Conservation (phyloP, 169 alveolate species). For the Eimeria sp. region DNA sequence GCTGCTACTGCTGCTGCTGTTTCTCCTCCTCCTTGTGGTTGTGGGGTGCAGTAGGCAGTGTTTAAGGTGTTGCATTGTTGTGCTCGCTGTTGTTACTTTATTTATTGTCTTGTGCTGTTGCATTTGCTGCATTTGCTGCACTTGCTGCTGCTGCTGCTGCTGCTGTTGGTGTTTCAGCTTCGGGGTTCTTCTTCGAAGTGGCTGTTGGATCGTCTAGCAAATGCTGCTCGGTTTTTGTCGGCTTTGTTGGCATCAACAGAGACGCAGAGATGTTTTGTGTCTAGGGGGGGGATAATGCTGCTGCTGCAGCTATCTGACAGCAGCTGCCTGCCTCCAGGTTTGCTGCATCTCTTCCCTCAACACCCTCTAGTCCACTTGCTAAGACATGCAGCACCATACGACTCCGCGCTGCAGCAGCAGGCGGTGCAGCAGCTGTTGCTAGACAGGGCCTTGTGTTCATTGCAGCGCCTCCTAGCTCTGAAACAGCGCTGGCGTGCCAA, state of each 20-base stretch:
- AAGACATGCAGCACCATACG: slow-evolving; percentile 73
- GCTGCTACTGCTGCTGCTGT: not conserved
- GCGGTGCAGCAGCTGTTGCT: slow-evolving; percentile 80
- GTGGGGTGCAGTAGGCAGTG: not conserved
- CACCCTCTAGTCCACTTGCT: slow-evolving; percentile 74
- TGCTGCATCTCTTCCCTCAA: slow-evolving; percentile 71
- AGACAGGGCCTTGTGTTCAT: slow-evolving; percentile 4
- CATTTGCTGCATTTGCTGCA: not conserved
- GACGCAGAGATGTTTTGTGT: slow-evolving; percentile 62
- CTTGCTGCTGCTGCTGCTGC: slow-evolving; percentile 27
- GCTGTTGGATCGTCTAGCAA: slow-evolving; percentile 74
- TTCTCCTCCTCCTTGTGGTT: not conserved
- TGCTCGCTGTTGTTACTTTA: not conserved
- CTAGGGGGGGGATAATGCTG: slow-evolving; percentile 76
- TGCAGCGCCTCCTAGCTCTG: slow-evolving; percentile 69
- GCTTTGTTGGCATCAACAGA: slow-evolving; percentile 47
- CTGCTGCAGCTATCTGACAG: slow-evolving; percentile 56
- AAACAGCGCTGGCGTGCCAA: slow-evolving; percentile 46
- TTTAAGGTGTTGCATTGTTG: not conserved
- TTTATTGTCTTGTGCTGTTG: not conserved
- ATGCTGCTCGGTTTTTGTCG: slow-evolving; percentile 54
- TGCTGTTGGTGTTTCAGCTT: slow-evolving; percentile 13
- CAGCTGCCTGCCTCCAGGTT: slow-evolving; percentile 76
- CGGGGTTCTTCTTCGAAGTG: slow-evolving; percentile 55
- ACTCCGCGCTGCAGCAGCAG: slow-evolving; percentile 75